A percentile compares a stretch with the other conserved stretches of the same genome.
These are phyloP conservation scores for Pinus tabuliformis DNA, from an alignment of 75 land plant genomes.

Conservation along the genomic window DNA sequence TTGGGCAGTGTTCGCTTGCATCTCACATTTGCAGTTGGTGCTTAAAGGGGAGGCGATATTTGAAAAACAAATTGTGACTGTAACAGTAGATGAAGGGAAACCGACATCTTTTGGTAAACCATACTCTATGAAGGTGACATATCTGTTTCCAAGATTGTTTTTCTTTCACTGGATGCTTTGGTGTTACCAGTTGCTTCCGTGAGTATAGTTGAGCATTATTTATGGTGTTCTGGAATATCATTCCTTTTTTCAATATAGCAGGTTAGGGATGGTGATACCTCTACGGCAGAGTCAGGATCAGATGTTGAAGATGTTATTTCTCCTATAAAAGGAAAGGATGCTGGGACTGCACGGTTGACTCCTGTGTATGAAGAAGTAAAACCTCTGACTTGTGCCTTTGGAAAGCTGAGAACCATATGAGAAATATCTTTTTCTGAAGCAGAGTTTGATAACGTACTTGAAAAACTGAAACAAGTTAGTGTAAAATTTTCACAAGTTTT, in stretches of 20 bases:
- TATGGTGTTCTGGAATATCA: constrained; percentile 5
- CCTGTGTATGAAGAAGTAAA: constrained; percentile 71
- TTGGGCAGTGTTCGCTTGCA: neutral
- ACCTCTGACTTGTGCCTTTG: too few species aligned
- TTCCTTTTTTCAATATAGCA: constrained; percentile 18
- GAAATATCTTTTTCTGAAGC: too few species aligned
- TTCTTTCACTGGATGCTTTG: neutral
- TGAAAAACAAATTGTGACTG: constrained; percentile 23
- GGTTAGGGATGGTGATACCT: constrained; percentile 48
- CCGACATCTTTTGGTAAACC: constrained; percentile 9
- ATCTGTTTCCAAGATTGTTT: neutral
- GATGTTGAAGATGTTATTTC: constrained; percentile 64
- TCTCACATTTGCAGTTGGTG: constrained; percentile 36
- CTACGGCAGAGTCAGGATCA: constrained; percentile 62
- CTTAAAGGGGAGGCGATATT: constrained; percentile 29
- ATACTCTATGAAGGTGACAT: constrained; percentile 27
- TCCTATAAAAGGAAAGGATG: constrained; percentile 12
- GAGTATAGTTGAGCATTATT: neutral
- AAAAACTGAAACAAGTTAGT: too few species aligned
- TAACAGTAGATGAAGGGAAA: constrained; percentile 28
- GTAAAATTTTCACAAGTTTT: too few species aligned
- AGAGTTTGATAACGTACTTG: too few species aligned
- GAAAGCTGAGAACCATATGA: too few species aligned
- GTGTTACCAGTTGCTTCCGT: neutral
- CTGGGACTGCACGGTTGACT: constrained; percentile 24